Evolutionary conservation across 2,329 filamentous ascomycete species (phyloP).

Genomic region (Stemphylium beticola): DNA sequence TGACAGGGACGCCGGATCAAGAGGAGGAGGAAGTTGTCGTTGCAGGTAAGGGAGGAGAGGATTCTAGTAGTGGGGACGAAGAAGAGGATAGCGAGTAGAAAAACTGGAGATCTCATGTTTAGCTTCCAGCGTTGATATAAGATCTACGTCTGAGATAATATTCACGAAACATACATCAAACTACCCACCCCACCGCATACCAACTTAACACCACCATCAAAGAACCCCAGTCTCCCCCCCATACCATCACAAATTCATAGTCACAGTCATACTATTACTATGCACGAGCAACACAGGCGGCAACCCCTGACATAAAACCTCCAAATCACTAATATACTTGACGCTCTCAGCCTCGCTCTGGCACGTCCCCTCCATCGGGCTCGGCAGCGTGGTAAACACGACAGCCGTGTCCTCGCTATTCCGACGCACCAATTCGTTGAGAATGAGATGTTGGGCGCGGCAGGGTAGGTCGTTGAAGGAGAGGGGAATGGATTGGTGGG

Average conservation of each 20-base stretch:
- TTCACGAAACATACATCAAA: too few relatives aligned
- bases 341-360: conserved; percentile 72
- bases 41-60: conserved; percentile 27
- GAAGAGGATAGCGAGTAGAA: conserved; percentile 24
- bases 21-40: conserved; percentile 27
- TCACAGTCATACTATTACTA: conserved; percentile 90
- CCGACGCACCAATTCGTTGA: conserved; percentile 78
- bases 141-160: not conserved
- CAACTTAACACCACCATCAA: not conserved
- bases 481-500: conserved; percentile 69
- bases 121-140: not conserved
- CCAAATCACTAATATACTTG: conserved; percentile 77
- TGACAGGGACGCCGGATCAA: conserved; percentile 62
- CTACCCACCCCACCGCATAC: not conserved
- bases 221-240: not conserved
- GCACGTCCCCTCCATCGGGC: conserved; percentile 78
- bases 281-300: conserved; percentile 80
- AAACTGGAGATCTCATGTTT: not conserved
- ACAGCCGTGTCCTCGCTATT: conserved; percentile 67
- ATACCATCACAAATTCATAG: conserved; percentile 67
- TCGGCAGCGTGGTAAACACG: conserved; percentile 81
- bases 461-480: conserved; percentile 88
- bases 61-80: conserved; percentile 30
- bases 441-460: conserved; percentile 81
- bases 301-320: conserved; percentile 76